Evolutionary conservation across 345 rosid species (phyloP), one percentile per base, ranked within the genome.

Genomic region (Gossypium ekmanianum): DNA sequence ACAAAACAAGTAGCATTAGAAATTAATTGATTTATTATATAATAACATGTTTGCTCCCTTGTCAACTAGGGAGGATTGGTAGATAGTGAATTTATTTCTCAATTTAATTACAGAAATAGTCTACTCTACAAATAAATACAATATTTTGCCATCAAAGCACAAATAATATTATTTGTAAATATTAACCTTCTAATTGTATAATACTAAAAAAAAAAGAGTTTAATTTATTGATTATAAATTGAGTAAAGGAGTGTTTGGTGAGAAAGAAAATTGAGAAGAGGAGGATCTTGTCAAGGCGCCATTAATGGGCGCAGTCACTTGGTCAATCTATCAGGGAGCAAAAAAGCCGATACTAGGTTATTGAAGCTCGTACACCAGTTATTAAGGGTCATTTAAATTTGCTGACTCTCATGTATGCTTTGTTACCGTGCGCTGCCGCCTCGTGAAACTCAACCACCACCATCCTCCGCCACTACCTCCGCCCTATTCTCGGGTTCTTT

Each of bases 241-340:
- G 52, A 14, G 17, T 48, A 12, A 48, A 9, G 9, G 45, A 41
- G 41, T 9, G 69, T 18, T 43, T 20, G 4, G n/a, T 2, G 24
- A 39, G 9, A 63, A 63, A 61, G 7, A 9, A 64, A 27, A 65
- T 26, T 18, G 69, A 65, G 14, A 44, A 65, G 26, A 43, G 29
- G 16, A 5, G 2, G 9, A 8, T 12, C 39, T 45, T 61, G 81
- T 79, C 66, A 79, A 74, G 59, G 59, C 56, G 26, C 71, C 55
- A 78, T 69, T 75, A 77, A 80, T 68, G 68, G 12, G 63, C 78
- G 80, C 83, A 77, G 83, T 56, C 83, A 63, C 78, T 24, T 47
- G 75, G 80, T 71, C 78, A 74, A 71, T 77, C 44, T 48, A 70
- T 44, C 47, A 65, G 83, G 81, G 75, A 69, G 75, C 78, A 74